Conservation (phyloP, 331 rosid genomes). For the Quercus phellos region DNA sequence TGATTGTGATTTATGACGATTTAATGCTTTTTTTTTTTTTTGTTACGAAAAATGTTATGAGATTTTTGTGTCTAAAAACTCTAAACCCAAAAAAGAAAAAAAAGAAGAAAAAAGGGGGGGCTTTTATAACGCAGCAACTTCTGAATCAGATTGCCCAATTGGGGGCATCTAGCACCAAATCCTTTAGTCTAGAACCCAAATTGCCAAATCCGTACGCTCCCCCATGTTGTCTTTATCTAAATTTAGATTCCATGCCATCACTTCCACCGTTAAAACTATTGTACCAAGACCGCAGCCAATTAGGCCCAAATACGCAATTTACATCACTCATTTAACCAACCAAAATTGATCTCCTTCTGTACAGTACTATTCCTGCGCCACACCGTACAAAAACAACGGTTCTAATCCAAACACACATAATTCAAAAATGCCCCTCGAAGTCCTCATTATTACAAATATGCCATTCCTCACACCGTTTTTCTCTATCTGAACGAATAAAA, state of each 20-base stretch:
- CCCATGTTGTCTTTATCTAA: neutral
- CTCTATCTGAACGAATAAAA: neutral
- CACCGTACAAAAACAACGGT: neutral
- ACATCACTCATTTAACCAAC: neutral
- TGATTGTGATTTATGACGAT: too few species aligned
- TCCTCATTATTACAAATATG: constrained; percentile 6
- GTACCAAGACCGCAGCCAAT: neutral
- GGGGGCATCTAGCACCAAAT: too few species aligned
- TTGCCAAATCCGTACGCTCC: neutral
- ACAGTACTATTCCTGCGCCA: neutral
- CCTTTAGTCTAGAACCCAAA: neutral
- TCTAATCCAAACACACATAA: too few species aligned
- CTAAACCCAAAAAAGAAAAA: too few species aligned
- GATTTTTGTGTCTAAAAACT: too few species aligned
- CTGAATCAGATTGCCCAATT: too few species aligned
- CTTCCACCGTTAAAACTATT: neutral
- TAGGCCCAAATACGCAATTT: neutral
- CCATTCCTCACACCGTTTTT: constrained; percentile 3
- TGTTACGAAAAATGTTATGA: too few species aligned
- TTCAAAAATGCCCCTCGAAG: neutral
- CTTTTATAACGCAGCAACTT: too few species aligned
- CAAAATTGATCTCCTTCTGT: neutral
- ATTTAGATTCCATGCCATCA: neutral
- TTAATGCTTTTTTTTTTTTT: too few species aligned
- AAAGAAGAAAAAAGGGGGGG: fast-evolving